These are phyloP conservation scores for Diaporthe humulicola DNA, from an alignment of 2,329 filamentous ascomycete genomes.

Conservation along the genomic window DNA sequence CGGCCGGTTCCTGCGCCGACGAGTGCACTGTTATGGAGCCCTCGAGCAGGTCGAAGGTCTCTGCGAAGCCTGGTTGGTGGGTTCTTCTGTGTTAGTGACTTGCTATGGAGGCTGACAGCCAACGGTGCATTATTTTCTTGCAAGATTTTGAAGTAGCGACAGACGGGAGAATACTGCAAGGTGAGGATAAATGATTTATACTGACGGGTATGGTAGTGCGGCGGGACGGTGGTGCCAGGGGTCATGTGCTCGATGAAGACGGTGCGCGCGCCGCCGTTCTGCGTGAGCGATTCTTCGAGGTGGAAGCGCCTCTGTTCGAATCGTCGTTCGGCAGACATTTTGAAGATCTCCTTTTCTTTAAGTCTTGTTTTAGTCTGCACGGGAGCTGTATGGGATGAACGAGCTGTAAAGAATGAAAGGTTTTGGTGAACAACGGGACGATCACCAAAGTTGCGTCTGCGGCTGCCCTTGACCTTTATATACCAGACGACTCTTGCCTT, in stretches of 20 bases:
- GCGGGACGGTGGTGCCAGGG: slow-evolving; percentile 41
- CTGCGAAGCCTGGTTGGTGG: slow-evolving; percentile 34
- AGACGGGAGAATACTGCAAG: background rate
- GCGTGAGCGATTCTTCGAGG: slow-evolving; percentile 40
- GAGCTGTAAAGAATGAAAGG: background rate
- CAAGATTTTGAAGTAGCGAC: background rate
- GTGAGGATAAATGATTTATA: background rate
- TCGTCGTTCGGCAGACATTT: slow-evolving; percentile 40
- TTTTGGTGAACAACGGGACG: background rate
- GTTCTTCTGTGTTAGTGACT: background rate
- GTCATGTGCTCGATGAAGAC: slow-evolving; percentile 42
- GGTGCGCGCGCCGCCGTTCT: slow-evolving; percentile 40
- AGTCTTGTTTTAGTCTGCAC: background rate
- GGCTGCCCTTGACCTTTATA: background rate
- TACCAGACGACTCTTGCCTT: background rate
- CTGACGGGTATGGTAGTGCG: slow-evolving; percentile 39
- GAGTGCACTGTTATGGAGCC: slow-evolving; percentile 40
- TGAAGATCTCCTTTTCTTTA: background rate
- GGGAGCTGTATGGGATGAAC: background rate
- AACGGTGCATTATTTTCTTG: background rate
- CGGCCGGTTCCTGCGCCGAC: slow-evolving; percentile 27
- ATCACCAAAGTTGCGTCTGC: background rate
- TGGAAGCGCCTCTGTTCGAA: slow-evolving; percentile 40
- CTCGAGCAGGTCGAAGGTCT: slow-evolving; percentile 41
- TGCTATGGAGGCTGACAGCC: background rate